Evolutionary conservation across 352 stramenopile genomes (phyloP), one percentile per base, ranked within the genome.

Genomic region (Chrysophaeum taylorii): DNA sequence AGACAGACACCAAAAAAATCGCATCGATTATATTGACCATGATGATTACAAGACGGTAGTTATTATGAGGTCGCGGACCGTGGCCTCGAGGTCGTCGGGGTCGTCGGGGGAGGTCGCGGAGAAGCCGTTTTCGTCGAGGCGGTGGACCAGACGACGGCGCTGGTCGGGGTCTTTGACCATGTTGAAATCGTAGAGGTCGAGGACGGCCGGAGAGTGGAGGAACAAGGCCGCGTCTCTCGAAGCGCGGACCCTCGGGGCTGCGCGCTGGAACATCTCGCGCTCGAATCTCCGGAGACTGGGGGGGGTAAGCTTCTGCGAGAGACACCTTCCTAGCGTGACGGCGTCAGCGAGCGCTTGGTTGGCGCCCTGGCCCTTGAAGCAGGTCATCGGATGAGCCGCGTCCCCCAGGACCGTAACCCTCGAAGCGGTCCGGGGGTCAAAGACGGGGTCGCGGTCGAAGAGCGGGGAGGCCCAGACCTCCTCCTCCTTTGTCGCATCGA

Each of bases 221-320:
- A n/a, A n/a, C n/a, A n/a, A n/a, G n/a, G 50, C 50, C 16, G 45
- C 71, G 42, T 66, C 79, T 21, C 21, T 78, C 57, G 74, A 73
- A 27, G 76, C 78, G 45, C 68, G 29, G 61, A 73, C 70, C 70
- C 75, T 43, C 27, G 50, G 50, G 16, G 18, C 50, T 16, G 50
- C 50, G n/a, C 50, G 50, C 50, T 61, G 50, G 12, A 48, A 53
- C 38, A 69, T 74, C 41, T 77, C 53, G 33, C 64, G 15, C 50
- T 73, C 43, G 45, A 78, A 33, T 69, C 76, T 29, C 74, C 69
- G 53, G 14, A 73, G 25, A 37, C 5, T 70, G 2, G 50, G n/a
- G 12, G 41, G 18, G 33, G 39, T 54, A 31, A 25, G n/a, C 15
- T 14, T 37, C 31, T 64, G 7, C 15, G 41, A 12, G 14, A 64